Conservation (phyloP, 1,284 basidiomycete genomes). For the Ganoderma sinense region DNA sequence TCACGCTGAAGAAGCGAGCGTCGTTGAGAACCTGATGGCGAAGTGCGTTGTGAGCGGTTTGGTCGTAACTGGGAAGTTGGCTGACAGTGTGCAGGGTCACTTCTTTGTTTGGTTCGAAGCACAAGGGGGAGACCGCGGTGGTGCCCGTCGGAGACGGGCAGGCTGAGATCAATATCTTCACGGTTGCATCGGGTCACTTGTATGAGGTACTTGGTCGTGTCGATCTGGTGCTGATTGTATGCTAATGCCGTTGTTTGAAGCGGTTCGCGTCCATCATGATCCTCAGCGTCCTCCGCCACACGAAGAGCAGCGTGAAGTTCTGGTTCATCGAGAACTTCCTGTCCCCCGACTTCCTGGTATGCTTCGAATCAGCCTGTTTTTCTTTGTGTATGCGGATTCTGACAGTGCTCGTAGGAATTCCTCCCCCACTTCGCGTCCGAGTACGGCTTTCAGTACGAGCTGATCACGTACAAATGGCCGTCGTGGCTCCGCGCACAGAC, state of each 20-base stretch:
- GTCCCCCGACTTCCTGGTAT: constrained; percentile 93
- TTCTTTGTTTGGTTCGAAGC: constrained; percentile 52
- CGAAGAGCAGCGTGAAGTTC: constrained; percentile 94
- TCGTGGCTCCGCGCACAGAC: constrained; percentile 96
- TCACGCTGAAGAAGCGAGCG: constrained; percentile 39
- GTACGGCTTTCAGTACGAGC: constrained; percentile 95
- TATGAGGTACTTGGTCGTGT: constrained; percentile 75
- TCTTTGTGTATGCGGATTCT: not conserved
- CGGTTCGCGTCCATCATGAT: constrained; percentile 99
- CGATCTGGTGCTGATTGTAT: not conserved
- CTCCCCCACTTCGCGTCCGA: constrained; percentile 91
- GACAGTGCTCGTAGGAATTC: constrained; percentile 71
- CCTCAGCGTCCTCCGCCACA: constrained; percentile 93
- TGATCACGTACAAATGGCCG: constrained; percentile 99
- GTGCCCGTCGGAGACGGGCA: constrained; percentile 49
- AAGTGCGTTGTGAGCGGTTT: constrained; percentile 47
- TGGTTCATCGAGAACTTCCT: constrained; percentile 99
- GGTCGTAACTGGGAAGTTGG: not conserved
- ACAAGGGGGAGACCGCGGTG: constrained; percentile 24
- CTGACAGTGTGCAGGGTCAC: constrained; percentile 51
- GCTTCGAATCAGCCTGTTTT: not conserved
- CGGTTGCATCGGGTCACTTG: constrained; percentile 94
- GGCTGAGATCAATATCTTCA: constrained; percentile 98
- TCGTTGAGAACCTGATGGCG: constrained; percentile 56
- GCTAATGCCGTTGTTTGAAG: constrained; percentile 46